Evolutionary conservation across 257 asterid genomes (phyloP), one percentile per base, ranked within the genome.

Genomic region (Rhazya stricta): DNA sequence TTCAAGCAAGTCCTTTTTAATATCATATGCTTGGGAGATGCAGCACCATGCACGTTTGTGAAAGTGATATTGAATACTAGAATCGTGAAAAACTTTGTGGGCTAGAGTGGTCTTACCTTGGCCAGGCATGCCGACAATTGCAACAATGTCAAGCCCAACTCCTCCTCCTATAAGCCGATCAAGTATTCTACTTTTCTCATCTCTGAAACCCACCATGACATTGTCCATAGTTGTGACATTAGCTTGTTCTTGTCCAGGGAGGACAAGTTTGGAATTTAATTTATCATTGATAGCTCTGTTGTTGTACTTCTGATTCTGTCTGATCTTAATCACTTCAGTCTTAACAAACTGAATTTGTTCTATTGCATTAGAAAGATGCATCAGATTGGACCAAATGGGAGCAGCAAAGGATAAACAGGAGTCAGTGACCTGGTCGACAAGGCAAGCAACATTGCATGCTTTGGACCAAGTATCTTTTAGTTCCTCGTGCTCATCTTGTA

Each of bases 101-200:
- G 79, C 79, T 1, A 75, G 50, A 5, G 79, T 75, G 29, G 74
- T 75, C 50, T 75, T 75, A 9, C 79, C 67, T 30, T 21, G 71
- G 10, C 76, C 72, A 23, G 71, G 67, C 81, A 78, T 78, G 2
- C 74, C 77, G 29, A 78, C 46, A 50, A 72, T 78, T 41, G 77
- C 29, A 36, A 78, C 69, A 37, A 78, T 48, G 12, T 48, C 77
- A 2, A 65, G 72, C 9, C 37, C 15, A 16, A 8, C 6, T 19
- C 12, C 0, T 51, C 41, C 51, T 36, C 70, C 56, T 6, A 25
- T 42, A 13, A 78, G 74, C 32, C 18, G 8, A 8, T 43, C 53
- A 12, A 65, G 43, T 27, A 78, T 6, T 21, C 25, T 62, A 13
- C 9, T 42, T 9, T 18, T 25, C n/a, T 65, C 81, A 0, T 78